Conservation (phyloP, 805 yeast species). For the Zygosaccharomyces gambellarensis region DNA sequence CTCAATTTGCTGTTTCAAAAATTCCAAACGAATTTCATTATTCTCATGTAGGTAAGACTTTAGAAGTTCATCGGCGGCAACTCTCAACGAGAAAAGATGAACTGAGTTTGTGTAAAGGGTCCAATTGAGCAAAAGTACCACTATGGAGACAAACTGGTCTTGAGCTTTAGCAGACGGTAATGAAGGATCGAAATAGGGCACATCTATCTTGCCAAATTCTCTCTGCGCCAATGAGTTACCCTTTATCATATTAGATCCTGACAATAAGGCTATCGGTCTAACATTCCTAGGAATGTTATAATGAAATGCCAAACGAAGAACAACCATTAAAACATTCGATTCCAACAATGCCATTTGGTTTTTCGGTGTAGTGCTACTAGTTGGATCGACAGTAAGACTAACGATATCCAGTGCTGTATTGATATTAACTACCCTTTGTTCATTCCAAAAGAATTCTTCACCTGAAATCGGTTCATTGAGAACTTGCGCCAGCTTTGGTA, state of each 20-base stretch:
- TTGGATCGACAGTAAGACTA: conserved; percentile 65
- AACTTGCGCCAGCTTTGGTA: conserved; percentile 57
- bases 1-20: conserved; percentile 61
- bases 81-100: conserved; percentile 76
- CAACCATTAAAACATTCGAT: conserved; percentile 59
- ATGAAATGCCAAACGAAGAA: conserved; percentile 66
- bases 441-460: conserved; percentile 62
- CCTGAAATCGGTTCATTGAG: conserved; percentile 56
- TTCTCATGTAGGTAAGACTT: conserved; percentile 67
- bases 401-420: conserved; percentile 66
- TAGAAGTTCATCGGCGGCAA: conserved; percentile 62
- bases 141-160: conserved; percentile 52
- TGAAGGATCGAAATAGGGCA: conserved; percentile 83
- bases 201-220: conserved; percentile 76
- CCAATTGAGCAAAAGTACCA: conserved; percentile 78
- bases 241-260: conserved; percentile 72
- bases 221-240: conserved; percentile 63
- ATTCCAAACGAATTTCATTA: conserved; percentile 52
- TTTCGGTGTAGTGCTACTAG: conserved; percentile 53
- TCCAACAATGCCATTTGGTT: conserved; percentile 60
- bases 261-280: conserved; percentile 62
- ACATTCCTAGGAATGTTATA: conserved; percentile 58
- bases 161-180: conserved; percentile 36
- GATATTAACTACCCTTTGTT: conserved; percentile 65
- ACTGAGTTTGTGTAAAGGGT: conserved; percentile 71